Base-by-base conservation (phyloP, 495 filamentous ascomycete species). In the Penicillium steckii region DNA sequence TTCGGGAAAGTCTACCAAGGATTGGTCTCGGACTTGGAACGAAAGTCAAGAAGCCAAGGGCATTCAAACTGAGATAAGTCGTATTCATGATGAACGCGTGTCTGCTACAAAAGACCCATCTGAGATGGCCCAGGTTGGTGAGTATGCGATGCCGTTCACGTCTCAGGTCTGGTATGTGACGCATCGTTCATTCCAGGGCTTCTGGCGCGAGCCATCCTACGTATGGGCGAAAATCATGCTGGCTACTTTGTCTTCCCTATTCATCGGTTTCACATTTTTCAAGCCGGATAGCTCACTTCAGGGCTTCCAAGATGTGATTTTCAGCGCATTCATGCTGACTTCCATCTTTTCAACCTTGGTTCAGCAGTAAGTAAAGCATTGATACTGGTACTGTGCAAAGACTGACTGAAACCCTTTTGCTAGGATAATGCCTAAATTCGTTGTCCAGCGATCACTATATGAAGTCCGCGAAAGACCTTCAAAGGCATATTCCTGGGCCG, bases 231-330 rank as follows among this genome's bases (percentile, higher is more conserved):
- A 74, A 61, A 64, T 83, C 41, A 69, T 81, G 44, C 67, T 89
- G 4, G 80, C 78, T 45, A 74, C 67, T n/a, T 37, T 64, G 23
- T 66, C 64, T 2, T 62, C 79, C 3, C 75, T 95, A 10, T 94
- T 96, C 71, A 90, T 92, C 63, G 90, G 89, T 10, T 92, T 96
- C 72, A 89, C 89, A 32, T 95, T 96, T 71, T 91, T 82, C 78
- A 81, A 85, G 29, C 79, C 88, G 0, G 72, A 81, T 46, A 85
- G 81, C 67, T 79, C 80, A 2, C 72, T 84, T 19, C 87, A 93
- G 63, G 91, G 89, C 37, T 81, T 95, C 19, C 89, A 92, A 64
- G 91, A 92, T 65, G 85, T 90, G 51, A 78, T 93, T 65, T 95
- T 94, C 64, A 78, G 84, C 61, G 85, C 93, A 60, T 95, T 96